A percentile compares a stretch with the other conserved stretches of the same genome.
Conservation (phyloP, 371 early-diverging fungal species). For the Gilbertella persicaria region DNA sequence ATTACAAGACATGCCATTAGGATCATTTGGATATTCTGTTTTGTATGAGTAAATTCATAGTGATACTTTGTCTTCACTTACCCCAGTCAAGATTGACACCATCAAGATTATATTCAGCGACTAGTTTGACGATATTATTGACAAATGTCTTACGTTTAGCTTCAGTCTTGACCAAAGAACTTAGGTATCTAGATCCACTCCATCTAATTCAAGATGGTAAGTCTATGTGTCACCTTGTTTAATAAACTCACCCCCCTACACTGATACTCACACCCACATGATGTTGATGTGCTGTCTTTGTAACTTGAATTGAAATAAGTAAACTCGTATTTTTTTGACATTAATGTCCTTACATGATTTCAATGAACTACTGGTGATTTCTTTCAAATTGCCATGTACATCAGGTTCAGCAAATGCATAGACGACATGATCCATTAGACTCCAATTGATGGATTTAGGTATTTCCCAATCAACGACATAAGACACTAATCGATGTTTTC, state of each 20-base stretch:
- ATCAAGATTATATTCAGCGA: constrained; percentile 54
- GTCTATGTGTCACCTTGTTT: too few species aligned
- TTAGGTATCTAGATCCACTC: constrained; percentile 46
- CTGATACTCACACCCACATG: constrained; percentile 40
- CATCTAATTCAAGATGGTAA: constrained; percentile 23
- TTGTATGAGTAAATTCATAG: neutral
- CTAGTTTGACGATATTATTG: constrained; percentile 30
- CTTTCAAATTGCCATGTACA: too few species aligned
- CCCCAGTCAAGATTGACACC: constrained; percentile 65
- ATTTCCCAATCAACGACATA: constrained; percentile 49
- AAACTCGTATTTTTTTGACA: too few species aligned
- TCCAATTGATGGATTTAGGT: constrained; percentile 37
- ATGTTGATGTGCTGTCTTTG: constrained; percentile 37
- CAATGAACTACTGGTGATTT: too few species aligned
- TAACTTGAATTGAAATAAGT: too few species aligned
- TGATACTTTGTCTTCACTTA: too few species aligned
- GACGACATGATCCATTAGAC: constrained; percentile 38
- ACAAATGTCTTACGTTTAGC: constrained; percentile 23
- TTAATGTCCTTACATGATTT: too few species aligned
- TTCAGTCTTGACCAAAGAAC: constrained; percentile 21
- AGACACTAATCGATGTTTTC: constrained; percentile 22
- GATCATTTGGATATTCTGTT: constrained; percentile 45
- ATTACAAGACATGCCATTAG: constrained; percentile 44
- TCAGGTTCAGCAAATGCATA: too few species aligned
- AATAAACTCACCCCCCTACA: constrained; percentile 51